These are phyloP conservation scores for Stellera chamaejasme DNA, from an alignment of 345 rosid species.

Conservation along the genomic window DNA sequence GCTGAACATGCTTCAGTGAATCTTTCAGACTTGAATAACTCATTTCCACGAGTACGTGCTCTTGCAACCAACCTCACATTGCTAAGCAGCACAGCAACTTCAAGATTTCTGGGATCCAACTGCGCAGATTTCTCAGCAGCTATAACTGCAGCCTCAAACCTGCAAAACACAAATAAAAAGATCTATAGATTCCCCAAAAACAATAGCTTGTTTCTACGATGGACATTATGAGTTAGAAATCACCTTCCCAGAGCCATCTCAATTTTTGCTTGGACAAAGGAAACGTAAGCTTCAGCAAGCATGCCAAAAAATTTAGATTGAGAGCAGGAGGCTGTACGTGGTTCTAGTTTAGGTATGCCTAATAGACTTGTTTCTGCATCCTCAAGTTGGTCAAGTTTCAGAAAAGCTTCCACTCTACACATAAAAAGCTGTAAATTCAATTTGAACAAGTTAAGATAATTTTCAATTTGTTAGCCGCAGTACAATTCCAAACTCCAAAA, in stretches of 20 bases:
- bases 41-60: slow-evolving; percentile 79
- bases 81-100: slow-evolving; percentile 46
- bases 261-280: slow-evolving; percentile 67
- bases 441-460: slow-evolving; percentile 21
- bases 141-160: slow-evolving; percentile 85
- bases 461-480: too few species aligned
- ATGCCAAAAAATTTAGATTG: slow-evolving; percentile 62
- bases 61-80: slow-evolving; percentile 62
- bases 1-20: slow-evolving; percentile 92
- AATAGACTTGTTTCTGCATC: slow-evolving; percentile 56
- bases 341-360: slow-evolving; percentile 41
- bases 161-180: slow-evolving; percentile 48
- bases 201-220: slow-evolving; percentile 5
- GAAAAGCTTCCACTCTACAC: slow-evolving; percentile 93
- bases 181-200: slow-evolving; percentile 21
- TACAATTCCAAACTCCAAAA: too few species aligned
- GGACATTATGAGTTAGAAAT: slow-evolving; percentile 19
- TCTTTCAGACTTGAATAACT: slow-evolving; percentile 93
- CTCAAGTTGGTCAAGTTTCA: slow-evolving; percentile 76
- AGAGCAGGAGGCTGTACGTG: slow-evolving; percentile 26
- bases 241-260: slow-evolving; percentile 97
- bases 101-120: slow-evolving; percentile 61
- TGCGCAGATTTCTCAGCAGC: slow-evolving; percentile 76
- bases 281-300: slow-evolving; percentile 66
- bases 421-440: slow-evolving; percentile 77